phyloP scores from a whole-genome alignment of 2,329 filamentous ascomycete genomes.

The Xylariales sp. region DNA sequence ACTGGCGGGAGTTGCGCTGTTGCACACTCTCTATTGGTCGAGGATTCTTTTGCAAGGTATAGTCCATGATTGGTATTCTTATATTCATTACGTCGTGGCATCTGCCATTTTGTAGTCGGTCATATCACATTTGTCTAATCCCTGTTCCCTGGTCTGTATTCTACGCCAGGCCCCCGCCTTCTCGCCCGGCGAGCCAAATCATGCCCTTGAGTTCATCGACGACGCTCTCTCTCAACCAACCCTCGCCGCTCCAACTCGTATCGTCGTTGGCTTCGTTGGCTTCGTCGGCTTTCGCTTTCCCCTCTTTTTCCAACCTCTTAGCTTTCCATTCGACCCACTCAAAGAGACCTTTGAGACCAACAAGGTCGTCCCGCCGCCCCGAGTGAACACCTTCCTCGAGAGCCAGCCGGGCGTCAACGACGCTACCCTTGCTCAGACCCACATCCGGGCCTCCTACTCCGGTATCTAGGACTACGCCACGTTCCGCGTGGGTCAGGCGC shows the following conservation, averaged over 20 bases:
- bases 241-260: conserved; percentile 29
- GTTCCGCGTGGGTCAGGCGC: conserved; percentile 61
- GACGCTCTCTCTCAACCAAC: conserved; percentile 53
- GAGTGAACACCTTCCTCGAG: conserved; percentile 46
- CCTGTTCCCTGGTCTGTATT: no score
- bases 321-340: conserved; percentile 49
- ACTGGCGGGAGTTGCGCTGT: no score
- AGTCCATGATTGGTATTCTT: no score
- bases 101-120: no score
- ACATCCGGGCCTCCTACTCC: conserved; percentile 44
- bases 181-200: conserved; percentile 45
- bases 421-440: conserved; percentile 32
- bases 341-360: conserved; percentile 49
- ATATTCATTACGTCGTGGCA: no score
- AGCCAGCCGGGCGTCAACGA: conserved; percentile 68
- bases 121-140: no score
- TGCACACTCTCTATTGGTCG: no score
- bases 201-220: conserved; percentile 52
- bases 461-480: conserved; percentile 53
- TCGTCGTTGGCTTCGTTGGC: conserved; percentile 1
- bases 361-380: conserved; percentile 28
- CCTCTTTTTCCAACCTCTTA: conserved; percentile 13
- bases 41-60: no score
- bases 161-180: no score
- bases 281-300: no score